Evolutionary conservation across 352 stramenopile species (phyloP).

Genomic region (Thraustochytrium striatum): DNA sequence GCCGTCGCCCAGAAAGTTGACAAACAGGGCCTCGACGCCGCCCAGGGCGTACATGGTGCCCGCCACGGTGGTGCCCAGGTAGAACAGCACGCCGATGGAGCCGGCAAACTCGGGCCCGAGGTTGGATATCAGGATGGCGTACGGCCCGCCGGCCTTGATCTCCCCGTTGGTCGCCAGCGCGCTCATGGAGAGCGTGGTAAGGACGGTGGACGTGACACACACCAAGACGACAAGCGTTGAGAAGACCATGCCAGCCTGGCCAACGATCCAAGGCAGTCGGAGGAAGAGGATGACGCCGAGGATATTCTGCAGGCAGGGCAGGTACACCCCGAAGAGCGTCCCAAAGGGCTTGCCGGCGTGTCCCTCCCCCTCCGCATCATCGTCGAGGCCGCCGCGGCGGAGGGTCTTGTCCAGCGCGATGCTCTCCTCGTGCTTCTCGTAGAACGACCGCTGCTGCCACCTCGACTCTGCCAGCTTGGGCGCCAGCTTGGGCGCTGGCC

Average conservation of each 20-base stretch:
- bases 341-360: slow-evolving; percentile 44
- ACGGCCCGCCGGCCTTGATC: slow-evolving; percentile 69
- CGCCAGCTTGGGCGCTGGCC: too few species aligned
- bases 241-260: slow-evolving; percentile 66
- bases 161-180: slow-evolving; percentile 78
- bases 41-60: slow-evolving; percentile 64
- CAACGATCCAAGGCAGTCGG: slow-evolving; percentile 72
- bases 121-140: slow-evolving; percentile 64
- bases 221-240: slow-evolving; percentile 57
- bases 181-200: slow-evolving; percentile 70
- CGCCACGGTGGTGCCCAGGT: slow-evolving; percentile 63
- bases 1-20: slow-evolving; percentile 52
- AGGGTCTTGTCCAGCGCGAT: slow-evolving; percentile 41
- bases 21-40: slow-evolving; percentile 62
- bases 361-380: neutral
- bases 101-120: slow-evolving; percentile 76
- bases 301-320: slow-evolving; percentile 81
- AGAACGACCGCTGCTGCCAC: neutral
- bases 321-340: slow-evolving; percentile 66
- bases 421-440: slow-evolving; percentile 34
- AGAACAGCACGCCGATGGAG: slow-evolving; percentile 81
- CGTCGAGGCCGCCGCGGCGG: neutral
- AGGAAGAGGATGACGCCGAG: slow-evolving; percentile 82
- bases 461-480: neutral
- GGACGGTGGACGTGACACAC: slow-evolving; percentile 69